Evolutionary conservation across 805 yeast species (phyloP), one percentile per base, ranked within the genome.

Genomic region (Cyberlindnera saturnus): DNA sequence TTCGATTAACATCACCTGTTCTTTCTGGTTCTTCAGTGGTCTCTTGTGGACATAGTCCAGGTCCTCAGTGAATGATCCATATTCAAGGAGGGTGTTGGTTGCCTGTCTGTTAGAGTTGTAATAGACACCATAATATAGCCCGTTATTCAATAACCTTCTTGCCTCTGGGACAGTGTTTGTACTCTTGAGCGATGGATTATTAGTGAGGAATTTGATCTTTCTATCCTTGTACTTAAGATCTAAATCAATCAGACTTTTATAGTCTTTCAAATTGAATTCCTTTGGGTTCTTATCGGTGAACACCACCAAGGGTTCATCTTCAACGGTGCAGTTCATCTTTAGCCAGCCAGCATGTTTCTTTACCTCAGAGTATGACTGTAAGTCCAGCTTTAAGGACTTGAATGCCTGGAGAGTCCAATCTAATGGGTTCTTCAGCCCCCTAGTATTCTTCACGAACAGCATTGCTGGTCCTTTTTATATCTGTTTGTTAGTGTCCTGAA

Each of bases 101-200:
- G 41, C 34, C 32, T 42, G 50, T 14, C 42, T 35, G 13, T 49
- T 48, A 3, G 48, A 42, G 38, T 55, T 53, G 36, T 43, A 44
- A 14, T 43, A 45, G 3, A 53, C 51, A 5, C 51, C 47, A 36
- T 46, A 52, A 34, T 40, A 39, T 3, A 52, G 2, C 0, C 51
- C 52, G 32, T 55, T 55, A 47, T 52, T 55, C 42, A 53, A 29
- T 9, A 55, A 38, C 18, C 52, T 34, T 38, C 52, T 35, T 6
- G 51, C 15, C 19, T 40, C 14, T 5, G 57, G 54, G 10, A 51
- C 29, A 6, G 47, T 47, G 5, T 43, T 39, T 1, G 41, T 18
- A 6, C 34, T 30, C 7, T 38, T 47, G 32, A 52, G 17, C 15
- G 19, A 14, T 3, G 23, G 13, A 26, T 50, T 46, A 18, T 50